Evolutionary conservation across 345 rosid species (phyloP), one percentile per base, ranked within the genome.

Genomic region (Heritiera fomes): DNA sequence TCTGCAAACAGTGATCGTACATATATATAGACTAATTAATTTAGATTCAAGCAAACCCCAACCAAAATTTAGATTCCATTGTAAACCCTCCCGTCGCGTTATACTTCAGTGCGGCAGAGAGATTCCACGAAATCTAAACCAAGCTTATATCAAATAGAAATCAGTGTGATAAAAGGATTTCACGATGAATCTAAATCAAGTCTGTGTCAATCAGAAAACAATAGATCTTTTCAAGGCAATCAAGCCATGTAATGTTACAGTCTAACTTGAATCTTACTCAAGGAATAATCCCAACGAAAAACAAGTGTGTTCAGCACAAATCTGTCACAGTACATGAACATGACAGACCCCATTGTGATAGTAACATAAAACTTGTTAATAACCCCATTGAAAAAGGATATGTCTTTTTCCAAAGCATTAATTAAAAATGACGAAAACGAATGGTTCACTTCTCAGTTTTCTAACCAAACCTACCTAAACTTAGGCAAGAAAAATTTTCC

Each of bases 401-500:
- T 30, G 41, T 1, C 12, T 12, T 32, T 30, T 28, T 28, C 7
- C 40, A 5, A 30, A 61, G 15, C 66, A 23, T 23, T 23, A 23
- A 28, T 61, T 30, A 30, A 61, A 1, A 32, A 34, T 2, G 45
- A 63, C 5, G 64, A 32, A 34, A 71, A 17, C 76, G 55, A 73
- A 38, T 4, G 77, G 52, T 41, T 34, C 64, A 3, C 40, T 18
- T 45, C 9, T 6, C 70, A 17, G 9, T 15, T 28, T 84, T 80
- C 89, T 63, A 76, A 81, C 89, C 87, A 74, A 82, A 82, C 84
- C 74, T n/a, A 84, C 86, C 89, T 70, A 84, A 69, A 82, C 78
- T n/a, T 3, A 14, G 17, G 47, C 47, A 23, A 73, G 34, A 62
- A 71, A 2, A 68, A 0, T 28, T 49, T 14, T 11, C 38, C 61